Evolutionary conservation across 345 rosid genomes (phyloP).

Genomic region (Acer yangbiense): DNA sequence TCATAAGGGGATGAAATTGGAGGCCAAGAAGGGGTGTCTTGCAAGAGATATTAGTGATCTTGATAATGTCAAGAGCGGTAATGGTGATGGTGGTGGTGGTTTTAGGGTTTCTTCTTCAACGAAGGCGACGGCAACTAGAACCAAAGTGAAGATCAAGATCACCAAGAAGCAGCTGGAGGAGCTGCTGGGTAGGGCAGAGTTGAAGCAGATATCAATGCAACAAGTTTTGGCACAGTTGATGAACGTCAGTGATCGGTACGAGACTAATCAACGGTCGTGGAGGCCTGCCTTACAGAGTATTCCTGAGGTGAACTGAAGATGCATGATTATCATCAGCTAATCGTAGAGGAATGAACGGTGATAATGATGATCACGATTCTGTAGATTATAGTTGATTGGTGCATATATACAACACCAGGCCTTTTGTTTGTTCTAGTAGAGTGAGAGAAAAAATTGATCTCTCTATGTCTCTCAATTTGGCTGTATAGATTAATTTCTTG

Average conservation of each 20-base stretch:
- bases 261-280: constrained; percentile 54
- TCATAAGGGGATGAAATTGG: constrained; percentile 3
- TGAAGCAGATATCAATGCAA: constrained; percentile 40
- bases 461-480: neutral
- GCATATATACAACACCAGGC: neutral
- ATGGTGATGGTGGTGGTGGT: neutral
- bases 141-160: constrained; percentile 56
- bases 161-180: constrained; percentile 56
- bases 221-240: constrained; percentile 46
- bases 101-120: constrained; percentile 15
- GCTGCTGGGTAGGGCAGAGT: constrained; percentile 44
- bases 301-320: constrained; percentile 40
- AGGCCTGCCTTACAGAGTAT: constrained; percentile 66
- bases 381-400: neutral
- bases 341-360: neutral
- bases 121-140: neutral
- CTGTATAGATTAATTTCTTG: neutral
- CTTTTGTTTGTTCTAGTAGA: neutral
- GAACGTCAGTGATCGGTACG: constrained; percentile 13
- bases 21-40: constrained; percentile 21
- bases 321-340: neutral
- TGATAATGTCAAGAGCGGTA: neutral
- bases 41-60: neutral
- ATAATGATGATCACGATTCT: neutral
- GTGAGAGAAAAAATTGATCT: too few relatives aligned